Conservation (phyloP, 805 yeast genomes). For the Scheffersomyces coipomensis region DNA sequence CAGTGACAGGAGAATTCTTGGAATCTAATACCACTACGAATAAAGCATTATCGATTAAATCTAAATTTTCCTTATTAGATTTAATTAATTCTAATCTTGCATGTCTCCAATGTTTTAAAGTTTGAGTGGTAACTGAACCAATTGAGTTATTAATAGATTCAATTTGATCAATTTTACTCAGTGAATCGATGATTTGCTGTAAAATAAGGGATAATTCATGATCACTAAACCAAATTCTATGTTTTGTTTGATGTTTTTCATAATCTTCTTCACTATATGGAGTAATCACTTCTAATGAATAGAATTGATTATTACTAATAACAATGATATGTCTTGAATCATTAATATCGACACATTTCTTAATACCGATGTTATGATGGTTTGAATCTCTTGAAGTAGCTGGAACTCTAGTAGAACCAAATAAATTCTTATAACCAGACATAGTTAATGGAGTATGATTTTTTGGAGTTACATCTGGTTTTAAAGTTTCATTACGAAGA, state of each 20-base stretch:
- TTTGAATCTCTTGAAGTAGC: slow-evolving; percentile 17
- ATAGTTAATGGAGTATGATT: slow-evolving; percentile 56
- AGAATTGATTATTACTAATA: slow-evolving; percentile 50
- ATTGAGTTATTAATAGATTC: slow-evolving; percentile 45
- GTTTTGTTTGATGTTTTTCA: slow-evolving; percentile 17
- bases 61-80: slow-evolving; percentile 35
- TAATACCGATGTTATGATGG: slow-evolving; percentile 36
- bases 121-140: slow-evolving; percentile 56
- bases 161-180: slow-evolving; percentile 30
- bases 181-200: slow-evolving; percentile 40
- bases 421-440: slow-evolving; percentile 64
- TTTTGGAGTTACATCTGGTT: slow-evolving; percentile 57
- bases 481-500: slow-evolving; percentile 50
- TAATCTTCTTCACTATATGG: slow-evolving; percentile 15
- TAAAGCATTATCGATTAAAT: slow-evolving; percentile 46
- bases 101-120: slow-evolving; percentile 46
- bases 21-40: slow-evolving; percentile 53
- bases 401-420: slow-evolving; percentile 64
- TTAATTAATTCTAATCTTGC: slow-evolving; percentile 42
- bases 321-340: slow-evolving; percentile 51
- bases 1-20: slow-evolving; percentile 40
- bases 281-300: slow-evolving; percentile 48
- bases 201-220: slow-evolving; percentile 47
- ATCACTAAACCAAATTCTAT: slow-evolving; percentile 52
- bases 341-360: slow-evolving; percentile 23